phyloP scores from a whole-genome alignment of 306 rosid species.

The Dryas drummondii region DNA sequence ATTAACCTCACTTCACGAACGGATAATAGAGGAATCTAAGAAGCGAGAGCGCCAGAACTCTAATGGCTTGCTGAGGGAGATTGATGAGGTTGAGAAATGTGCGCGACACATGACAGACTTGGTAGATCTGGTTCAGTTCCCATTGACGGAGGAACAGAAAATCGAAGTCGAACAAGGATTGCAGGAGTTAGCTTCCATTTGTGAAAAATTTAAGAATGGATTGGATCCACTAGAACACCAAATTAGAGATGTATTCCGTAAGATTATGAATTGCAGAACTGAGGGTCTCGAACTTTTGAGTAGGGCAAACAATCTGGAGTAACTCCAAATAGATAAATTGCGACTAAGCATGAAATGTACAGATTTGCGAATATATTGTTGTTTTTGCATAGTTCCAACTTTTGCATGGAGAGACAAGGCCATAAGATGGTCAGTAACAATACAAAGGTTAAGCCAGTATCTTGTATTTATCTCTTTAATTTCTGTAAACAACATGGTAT shows the following conservation, averaged over 20 bases:
- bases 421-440: conserved; percentile 13
- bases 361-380: conserved; percentile 36
- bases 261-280: conserved; percentile 68
- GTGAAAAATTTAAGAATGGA: conserved; percentile 52
- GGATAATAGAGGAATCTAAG: conserved; percentile 79
- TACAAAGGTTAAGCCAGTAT: neutral
- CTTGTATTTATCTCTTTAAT: neutral
- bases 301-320: conserved; percentile 41
- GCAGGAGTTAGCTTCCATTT: conserved; percentile 52
- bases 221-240: conserved; percentile 80
- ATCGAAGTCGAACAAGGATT: conserved; percentile 55
- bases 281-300: conserved; percentile 76
- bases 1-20: conserved; percentile 52
- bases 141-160: conserved; percentile 64
- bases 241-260: conserved; percentile 71
- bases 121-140: conserved; percentile 73
- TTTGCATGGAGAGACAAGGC: conserved; percentile 35
- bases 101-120: conserved; percentile 66
- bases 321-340: conserved; percentile 24
- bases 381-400: conserved; percentile 44
- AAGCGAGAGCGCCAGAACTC: conserved; percentile 73
- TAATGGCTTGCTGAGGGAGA: conserved; percentile 81
- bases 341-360: conserved; percentile 46
- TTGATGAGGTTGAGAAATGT: conserved; percentile 65
- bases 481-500: conserved; percentile 19